A percentile compares a stretch with the other conserved stretches of the same genome.
Conservation (phyloP, 176 grass and related monocot genomes). For the Calamus simplicifolius region DNA sequence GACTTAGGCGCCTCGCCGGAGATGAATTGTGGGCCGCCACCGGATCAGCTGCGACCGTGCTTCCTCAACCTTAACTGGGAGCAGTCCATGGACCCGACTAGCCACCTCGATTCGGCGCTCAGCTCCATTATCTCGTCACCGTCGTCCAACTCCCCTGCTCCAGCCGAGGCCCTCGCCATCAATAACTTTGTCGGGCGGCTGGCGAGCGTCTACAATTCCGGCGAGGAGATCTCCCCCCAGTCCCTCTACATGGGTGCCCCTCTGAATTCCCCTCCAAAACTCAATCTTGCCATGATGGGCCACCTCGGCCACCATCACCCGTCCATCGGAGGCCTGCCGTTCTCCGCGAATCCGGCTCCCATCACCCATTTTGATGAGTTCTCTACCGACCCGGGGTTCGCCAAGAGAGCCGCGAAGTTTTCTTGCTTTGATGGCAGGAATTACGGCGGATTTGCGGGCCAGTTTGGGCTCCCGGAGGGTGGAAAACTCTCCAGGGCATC, state of each 20-base stretch:
- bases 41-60: slow-evolving; percentile 1
- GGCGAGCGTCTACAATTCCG: too few relatives aligned
- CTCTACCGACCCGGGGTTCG: slow-evolving; percentile 47
- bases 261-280: too few relatives aligned
- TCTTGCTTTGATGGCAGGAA: slow-evolving; percentile 54
- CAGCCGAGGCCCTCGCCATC: too few relatives aligned
- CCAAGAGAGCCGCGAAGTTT: slow-evolving; percentile 56
- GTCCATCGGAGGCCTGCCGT: not conserved
- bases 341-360: not conserved
- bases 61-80: slow-evolving; percentile 20
- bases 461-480: slow-evolving; percentile 30
- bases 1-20: not conserved
- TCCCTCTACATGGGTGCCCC: too few relatives aligned
- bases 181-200: too few relatives aligned
- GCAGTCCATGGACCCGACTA: not conserved
- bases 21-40: slow-evolving; percentile 7
- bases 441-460: slow-evolving; percentile 14
- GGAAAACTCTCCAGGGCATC: slow-evolving; percentile 2
- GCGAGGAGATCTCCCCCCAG: slow-evolving; percentile 1
- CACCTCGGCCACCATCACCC: too few relatives aligned
- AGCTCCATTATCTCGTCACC: slow-evolving; percentile 15
- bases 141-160: too few relatives aligned
- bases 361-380: slow-evolving; percentile 41
- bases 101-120: slow-evolving; percentile 39
- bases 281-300: too few relatives aligned